phyloP scores from a whole-genome alignment of 768 basidiomycete species.

The Macrolepiota dolichaula region DNA sequence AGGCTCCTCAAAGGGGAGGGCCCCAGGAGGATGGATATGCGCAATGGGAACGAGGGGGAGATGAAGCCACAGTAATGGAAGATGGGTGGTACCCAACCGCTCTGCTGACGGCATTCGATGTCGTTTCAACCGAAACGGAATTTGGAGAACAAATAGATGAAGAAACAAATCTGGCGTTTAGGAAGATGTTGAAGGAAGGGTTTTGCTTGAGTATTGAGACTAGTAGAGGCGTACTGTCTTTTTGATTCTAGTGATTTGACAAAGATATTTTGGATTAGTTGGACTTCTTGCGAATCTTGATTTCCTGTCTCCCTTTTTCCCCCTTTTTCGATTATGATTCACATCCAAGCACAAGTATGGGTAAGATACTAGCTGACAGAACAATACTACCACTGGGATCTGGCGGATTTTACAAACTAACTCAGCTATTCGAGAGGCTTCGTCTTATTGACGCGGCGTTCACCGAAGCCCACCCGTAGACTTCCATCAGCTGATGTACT shows the following conservation, averaged over 20 bases:
- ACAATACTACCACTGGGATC: no score
- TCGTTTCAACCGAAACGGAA: not conserved
- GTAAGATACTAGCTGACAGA: no score
- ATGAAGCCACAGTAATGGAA: not conserved
- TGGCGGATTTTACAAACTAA: no score
- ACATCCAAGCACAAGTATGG: no score
- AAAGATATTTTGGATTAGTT: no score
- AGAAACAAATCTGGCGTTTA: slow-evolving; percentile 8
- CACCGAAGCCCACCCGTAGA: no score
- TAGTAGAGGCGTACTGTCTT: slow-evolving; percentile 1
- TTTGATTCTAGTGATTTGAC: not conserved
- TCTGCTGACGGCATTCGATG: not conserved
- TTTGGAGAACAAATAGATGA: slow-evolving; percentile 5
- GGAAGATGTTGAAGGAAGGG: slow-evolving; percentile 9
- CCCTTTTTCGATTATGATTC: no score
- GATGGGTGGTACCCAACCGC: slow-evolving; percentile 9
- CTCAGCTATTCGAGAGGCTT: no score
- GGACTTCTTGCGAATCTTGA: no score
- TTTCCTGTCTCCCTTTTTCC: no score
- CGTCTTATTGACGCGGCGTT: no score
- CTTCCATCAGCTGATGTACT: no score
- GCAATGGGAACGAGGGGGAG: not conserved
- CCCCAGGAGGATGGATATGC: not conserved
- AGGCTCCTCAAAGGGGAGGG: not conserved
- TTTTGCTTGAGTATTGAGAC: slow-evolving; percentile 11